phyloP scores from a whole-genome alignment of 73 alveolate genomes.

The Stentor roeselii region DNA sequence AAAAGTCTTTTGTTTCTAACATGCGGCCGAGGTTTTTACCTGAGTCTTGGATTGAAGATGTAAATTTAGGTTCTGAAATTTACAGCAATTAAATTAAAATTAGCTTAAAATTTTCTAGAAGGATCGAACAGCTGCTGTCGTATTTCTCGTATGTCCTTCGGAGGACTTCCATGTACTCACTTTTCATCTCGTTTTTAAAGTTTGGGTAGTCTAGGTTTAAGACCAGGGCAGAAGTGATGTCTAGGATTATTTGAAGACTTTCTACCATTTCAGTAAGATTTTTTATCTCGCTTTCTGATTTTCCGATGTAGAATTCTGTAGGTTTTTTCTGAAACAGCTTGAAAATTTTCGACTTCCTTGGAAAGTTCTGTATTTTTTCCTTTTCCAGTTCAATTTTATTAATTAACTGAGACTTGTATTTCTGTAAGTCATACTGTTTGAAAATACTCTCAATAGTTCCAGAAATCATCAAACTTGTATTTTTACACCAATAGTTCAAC shows the following conservation, averaged over 20 bases:
- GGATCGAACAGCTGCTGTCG: too few species aligned
- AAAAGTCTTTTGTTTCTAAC: constrained; percentile 78
- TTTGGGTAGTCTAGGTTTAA: neutral
- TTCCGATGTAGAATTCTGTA: neutral
- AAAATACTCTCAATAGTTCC: neutral
- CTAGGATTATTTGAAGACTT: too few species aligned
- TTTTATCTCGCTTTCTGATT: neutral
- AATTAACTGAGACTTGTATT: neutral
- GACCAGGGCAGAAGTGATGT: neutral
- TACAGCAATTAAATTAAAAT: too few species aligned
- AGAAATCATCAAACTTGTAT: too few species aligned
- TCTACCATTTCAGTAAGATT: neutral
- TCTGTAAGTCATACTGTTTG: neutral
- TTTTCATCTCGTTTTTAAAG: neutral
- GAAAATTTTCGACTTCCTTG: neutral
- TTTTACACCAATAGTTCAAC: neutral
- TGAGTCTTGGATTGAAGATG: constrained; percentile 78
- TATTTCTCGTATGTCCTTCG: too few species aligned
- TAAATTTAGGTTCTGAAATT: too few species aligned
- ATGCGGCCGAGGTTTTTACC: constrained; percentile 90
- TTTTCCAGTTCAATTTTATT: neutral
- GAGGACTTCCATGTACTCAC: too few species aligned
- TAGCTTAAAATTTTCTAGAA: too few species aligned
- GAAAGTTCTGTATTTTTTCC: neutral
- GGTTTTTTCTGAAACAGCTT: neutral